Evolutionary conservation across 495 filamentous ascomycete genomes (phyloP).

Genomic region (Darksidea phi): DNA sequence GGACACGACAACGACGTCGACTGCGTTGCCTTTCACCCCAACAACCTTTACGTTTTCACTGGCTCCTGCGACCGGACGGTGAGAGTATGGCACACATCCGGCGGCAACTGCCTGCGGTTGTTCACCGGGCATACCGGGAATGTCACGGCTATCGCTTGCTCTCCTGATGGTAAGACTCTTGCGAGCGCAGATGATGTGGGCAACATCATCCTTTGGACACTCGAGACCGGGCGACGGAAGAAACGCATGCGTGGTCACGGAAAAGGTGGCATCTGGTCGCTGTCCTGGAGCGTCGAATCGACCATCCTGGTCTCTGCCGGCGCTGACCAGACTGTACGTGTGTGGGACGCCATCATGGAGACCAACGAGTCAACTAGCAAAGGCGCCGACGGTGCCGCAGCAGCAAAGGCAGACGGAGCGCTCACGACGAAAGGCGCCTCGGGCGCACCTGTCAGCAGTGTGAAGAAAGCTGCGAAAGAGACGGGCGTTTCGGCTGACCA

Average conservation of each 20-base stretch:
- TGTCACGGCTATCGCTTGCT: slow-evolving; percentile 77
- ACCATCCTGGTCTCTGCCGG: slow-evolving; percentile 84
- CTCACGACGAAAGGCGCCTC: slow-evolving; percentile 44
- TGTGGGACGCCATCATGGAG: slow-evolving; percentile 67
- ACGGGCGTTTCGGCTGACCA: slow-evolving; percentile 88
- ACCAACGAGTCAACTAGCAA: slow-evolving; percentile 31
- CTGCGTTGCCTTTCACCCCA: slow-evolving; percentile 84
- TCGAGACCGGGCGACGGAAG: slow-evolving; percentile 73
- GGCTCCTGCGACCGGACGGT: slow-evolving; percentile 86
- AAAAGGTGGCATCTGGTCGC: slow-evolving; percentile 88
- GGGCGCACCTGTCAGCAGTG: slow-evolving; percentile 34
- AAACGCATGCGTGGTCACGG: slow-evolving; percentile 94
- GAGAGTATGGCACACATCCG: slow-evolving; percentile 93
- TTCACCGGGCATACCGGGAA: slow-evolving; percentile 88
- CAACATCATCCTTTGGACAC: slow-evolving; percentile 89
- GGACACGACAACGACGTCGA: slow-evolving; percentile 91
- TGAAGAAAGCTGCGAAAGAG: slow-evolving; percentile 86
- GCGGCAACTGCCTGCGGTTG: slow-evolving; percentile 79
- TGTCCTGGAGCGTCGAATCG: slow-evolving; percentile 87
- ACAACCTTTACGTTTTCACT: slow-evolving; percentile 88
- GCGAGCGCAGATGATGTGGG: slow-evolving; percentile 84
- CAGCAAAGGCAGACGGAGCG: slow-evolving; percentile 18
- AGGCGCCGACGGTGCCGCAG: slow-evolving; percentile 10
- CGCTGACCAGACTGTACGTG: slow-evolving; percentile 84
- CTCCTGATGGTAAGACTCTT: slow-evolving; percentile 80